These are phyloP conservation scores for Didymella exigua DNA, from an alignment of 2,329 filamentous ascomycete species.

Conservation along the genomic window DNA sequence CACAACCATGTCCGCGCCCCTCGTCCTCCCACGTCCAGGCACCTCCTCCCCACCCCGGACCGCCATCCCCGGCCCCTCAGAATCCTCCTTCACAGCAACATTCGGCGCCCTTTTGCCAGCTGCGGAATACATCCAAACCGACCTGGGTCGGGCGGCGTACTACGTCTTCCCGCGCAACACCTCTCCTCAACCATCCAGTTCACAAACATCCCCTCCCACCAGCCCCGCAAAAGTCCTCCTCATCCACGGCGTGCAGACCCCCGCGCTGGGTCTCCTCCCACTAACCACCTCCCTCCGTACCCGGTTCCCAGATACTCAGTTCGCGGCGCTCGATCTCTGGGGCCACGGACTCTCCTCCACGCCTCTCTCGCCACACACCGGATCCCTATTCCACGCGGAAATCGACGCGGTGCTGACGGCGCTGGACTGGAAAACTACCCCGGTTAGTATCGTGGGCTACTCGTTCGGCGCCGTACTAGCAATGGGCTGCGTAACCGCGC, in stretches of 20 bases:
- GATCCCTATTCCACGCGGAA: slow-evolving; percentile 52
- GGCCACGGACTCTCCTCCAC: slow-evolving; percentile 61
- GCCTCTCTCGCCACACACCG: slow-evolving; percentile 51
- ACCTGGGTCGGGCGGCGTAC: slow-evolving; percentile 49
- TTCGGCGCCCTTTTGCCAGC: slow-evolving; percentile 51
- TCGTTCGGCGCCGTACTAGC: slow-evolving; percentile 54
- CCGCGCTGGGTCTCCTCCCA: slow-evolving; percentile 56
- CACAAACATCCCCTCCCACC: not conserved
- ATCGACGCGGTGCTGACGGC: slow-evolving; percentile 50
- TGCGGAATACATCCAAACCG: slow-evolving; percentile 44
- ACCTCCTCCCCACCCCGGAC: not conserved
- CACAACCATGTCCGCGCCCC: not conserved
- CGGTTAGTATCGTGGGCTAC: slow-evolving; percentile 56
- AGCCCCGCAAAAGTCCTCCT: slow-evolving; percentile 47
- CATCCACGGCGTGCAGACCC: slow-evolving; percentile 60
- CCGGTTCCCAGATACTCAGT: slow-evolving; percentile 46
- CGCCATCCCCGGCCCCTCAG: slow-evolving; percentile 45
- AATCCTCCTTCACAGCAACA: slow-evolving; percentile 43
- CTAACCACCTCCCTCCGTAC: slow-evolving; percentile 48
- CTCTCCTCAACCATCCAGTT: slow-evolving; percentile 35
- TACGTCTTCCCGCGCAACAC: slow-evolving; percentile 47
- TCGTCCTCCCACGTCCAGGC: slow-evolving; percentile 36
- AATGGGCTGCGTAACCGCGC: slow-evolving; percentile 47
- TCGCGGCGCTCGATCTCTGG: slow-evolving; percentile 58
- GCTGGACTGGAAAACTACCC: slow-evolving; percentile 48